These are phyloP conservation scores for Porogramme epimiltina DNA, from an alignment of 1,284 basidiomycete species.

Conservation along the genomic window DNA sequence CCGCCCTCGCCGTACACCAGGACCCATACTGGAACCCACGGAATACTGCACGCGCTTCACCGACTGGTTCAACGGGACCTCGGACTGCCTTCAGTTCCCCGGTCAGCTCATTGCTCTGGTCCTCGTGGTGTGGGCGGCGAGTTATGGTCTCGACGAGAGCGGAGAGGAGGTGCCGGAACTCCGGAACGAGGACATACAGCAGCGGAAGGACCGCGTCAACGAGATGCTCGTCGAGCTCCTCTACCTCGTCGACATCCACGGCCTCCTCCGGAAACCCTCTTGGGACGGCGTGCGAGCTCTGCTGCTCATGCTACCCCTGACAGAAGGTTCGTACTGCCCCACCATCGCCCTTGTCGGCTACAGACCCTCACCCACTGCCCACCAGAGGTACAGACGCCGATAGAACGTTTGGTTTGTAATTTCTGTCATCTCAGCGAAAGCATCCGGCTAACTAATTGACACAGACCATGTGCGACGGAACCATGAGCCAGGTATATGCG, in stretches of 20 bases:
- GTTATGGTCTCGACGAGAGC: conserved; percentile 81
- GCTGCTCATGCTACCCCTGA: conserved; percentile 76
- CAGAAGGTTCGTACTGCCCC: conserved; percentile 60
- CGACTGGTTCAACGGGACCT: conserved; percentile 59
- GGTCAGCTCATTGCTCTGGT: conserved; percentile 69
- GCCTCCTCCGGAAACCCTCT: conserved; percentile 77
- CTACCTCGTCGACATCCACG: conserved; percentile 76
- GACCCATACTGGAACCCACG: conserved; percentile 70
- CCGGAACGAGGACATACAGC: conserved; percentile 36
- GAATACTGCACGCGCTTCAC: conserved; percentile 76
- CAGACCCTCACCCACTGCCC: background rate
- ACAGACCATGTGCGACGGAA: conserved; percentile 60
- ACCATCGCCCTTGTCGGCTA: conserved; percentile 4
- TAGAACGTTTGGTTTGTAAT: conserved; percentile 52
- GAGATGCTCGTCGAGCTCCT: conserved; percentile 75
- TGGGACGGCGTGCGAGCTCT: conserved; percentile 85
- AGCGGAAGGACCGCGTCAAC: conserved; percentile 43
- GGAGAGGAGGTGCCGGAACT: conserved; percentile 51
- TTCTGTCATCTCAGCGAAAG: background rate
- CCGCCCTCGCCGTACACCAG: conserved; percentile 43
- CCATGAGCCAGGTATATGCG: conserved; percentile 67
- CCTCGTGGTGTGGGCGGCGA: conserved; percentile 83
- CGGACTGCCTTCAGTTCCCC: conserved; percentile 54
- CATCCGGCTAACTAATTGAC: background rate
- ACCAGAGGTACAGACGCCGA: conserved; percentile 47